phyloP scores from a whole-genome alignment of 768 basidiomycete genomes.

The Ramaria rubella region DNA sequence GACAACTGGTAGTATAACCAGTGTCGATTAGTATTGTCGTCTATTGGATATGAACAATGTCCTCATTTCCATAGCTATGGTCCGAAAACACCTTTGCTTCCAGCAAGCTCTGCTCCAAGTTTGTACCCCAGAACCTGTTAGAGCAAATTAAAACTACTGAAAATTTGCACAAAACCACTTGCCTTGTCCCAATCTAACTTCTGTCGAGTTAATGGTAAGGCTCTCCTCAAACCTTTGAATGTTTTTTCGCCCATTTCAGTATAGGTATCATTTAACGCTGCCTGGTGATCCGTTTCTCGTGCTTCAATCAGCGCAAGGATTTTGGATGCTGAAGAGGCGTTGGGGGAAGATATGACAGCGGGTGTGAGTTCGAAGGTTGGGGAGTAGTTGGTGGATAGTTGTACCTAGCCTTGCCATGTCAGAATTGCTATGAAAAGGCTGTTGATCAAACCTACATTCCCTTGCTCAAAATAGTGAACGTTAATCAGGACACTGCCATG shows the following conservation, averaged over 20 bases:
- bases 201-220: conserved; percentile 85
- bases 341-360: conserved; percentile 46
- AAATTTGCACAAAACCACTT: conserved; percentile 12
- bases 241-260: conserved; percentile 89
- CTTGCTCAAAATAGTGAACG: conserved; percentile 97
- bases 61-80: conserved; percentile 2
- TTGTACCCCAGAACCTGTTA: conserved; percentile 54
- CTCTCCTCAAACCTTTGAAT: conserved; percentile 85
- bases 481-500: conserved; percentile 72
- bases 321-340: conserved; percentile 53
- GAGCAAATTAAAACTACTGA: background rate
- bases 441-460: conserved; percentile 52
- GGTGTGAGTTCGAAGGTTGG: conserved; percentile 58
- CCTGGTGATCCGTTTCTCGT: conserved; percentile 77
- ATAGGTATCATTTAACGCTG: conserved; percentile 73
- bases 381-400: conserved; percentile 72
- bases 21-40: conserved; percentile 4
- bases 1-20: conserved; percentile 11
- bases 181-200: conserved; percentile 98
- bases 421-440: background rate
- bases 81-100: conserved; percentile 52
- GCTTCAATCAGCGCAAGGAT: conserved; percentile 75
- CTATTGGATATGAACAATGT: background rate
- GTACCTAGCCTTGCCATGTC: conserved; percentile 55
- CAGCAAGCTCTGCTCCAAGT: conserved; percentile 68